phyloP scores from a whole-genome alignment of 2,329 filamentous ascomycete genomes.

The Arthrobotrys musiformis region DNA sequence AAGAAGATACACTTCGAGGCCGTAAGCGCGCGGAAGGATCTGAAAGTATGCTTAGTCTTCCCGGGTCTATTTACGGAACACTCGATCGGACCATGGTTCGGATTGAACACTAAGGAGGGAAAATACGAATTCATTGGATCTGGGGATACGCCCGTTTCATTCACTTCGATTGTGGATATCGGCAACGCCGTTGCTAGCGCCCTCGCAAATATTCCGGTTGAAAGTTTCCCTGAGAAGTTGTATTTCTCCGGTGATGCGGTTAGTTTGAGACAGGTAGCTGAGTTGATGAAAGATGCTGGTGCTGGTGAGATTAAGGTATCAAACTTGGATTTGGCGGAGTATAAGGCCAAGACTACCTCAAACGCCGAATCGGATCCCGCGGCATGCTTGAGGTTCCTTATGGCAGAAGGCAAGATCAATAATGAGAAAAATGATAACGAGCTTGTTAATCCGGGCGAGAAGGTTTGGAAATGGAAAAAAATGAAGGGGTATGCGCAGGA shows the following conservation, averaged over 20 bases:
- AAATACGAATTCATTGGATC: conserved; percentile 61
- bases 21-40: conserved; percentile 36
- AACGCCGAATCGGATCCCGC: conserved; percentile 59
- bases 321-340: conserved; percentile 58
- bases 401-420: conserved; percentile 61
- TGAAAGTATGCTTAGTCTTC: conserved; percentile 61
- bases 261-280: conserved; percentile 58
- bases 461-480: conserved; percentile 61
- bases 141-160: conserved; percentile 59
- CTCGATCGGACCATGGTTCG: conserved; percentile 62
- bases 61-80: conserved; percentile 61
- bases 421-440: conserved; percentile 60
- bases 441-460: conserved; percentile 60
- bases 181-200: conserved; percentile 60
- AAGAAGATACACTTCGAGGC: conserved; percentile 61
- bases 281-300: conserved; percentile 58
- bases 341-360: conserved; percentile 58
- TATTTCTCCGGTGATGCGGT: conserved; percentile 60
- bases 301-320: conserved; percentile 58
- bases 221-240: conserved; percentile 59
- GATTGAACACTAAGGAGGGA: conserved; percentile 60
- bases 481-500: conserved; percentile 59
- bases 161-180: conserved; percentile 61
- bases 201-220: conserved; percentile 56
- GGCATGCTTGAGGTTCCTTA: conserved; percentile 61